Base-by-base conservation (phyloP, 2,329 filamentous ascomycete species). In the Clonostachys rhizophaga region DNA sequence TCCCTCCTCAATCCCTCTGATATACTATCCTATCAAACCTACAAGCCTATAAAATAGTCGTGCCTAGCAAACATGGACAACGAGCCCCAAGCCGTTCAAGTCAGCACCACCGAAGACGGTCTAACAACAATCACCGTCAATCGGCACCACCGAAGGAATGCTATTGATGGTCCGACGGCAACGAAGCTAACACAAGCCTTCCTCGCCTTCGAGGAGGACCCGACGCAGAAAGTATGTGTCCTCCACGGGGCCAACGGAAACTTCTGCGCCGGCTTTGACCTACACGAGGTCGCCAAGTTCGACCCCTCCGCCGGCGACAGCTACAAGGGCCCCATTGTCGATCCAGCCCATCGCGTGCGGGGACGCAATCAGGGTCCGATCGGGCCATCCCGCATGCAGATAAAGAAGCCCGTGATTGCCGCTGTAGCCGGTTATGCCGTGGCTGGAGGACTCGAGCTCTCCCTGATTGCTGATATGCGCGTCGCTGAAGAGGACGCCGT, bases 41-140 rank as follows among this genome's bases (percentile, higher is more conserved):
- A 30, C 24, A 30, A 10, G 24, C 24, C 24, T 30, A 30, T 30
- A 10, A 4, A 9, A 30, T 30, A 30, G 24, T 30, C 8, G 24
- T 30, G 10, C 4, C 24, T 2, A 30, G 24, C 9, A 30, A 30
- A 10, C 24, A 30, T 30, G 24, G 40, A 42, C 40, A 13, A 69
- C 39, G 52, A 54, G 36, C 48, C 48, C 10, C 18, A 53, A 6
- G 45, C 54, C 10, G 50, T 58, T 7, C 49, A 51, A 17, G 52
- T 56, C 11, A 46, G 43, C 40, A 55, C 49, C 18, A 54, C 58
- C 16, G 10, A 47, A 1, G 57, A 64, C 2, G 76, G 76, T 42
- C 76, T 82, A 53, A 76, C 76, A 0, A 74, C 68, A n/a, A 75
- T 82, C 47, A 69, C 72, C n/a, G 70, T 82, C 52, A 72, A 76